These are phyloP conservation scores for Phytophthora tubulina DNA, from an alignment of 352 stramenopile genomes.

Conservation along the genomic window DNA sequence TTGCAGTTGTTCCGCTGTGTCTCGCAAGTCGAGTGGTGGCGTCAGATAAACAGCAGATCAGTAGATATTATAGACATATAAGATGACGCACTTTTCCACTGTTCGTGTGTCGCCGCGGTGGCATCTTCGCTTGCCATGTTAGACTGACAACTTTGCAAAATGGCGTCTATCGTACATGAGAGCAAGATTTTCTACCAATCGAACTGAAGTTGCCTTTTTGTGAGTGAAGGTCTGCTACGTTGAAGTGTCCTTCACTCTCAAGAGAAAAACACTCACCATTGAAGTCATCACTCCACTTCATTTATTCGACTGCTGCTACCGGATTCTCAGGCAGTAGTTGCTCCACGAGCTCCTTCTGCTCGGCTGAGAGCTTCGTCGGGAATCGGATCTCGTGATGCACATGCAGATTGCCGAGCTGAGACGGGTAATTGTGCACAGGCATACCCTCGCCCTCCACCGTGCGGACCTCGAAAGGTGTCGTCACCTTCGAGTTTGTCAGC, in stretches of 20 bases:
- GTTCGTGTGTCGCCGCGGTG: constrained; percentile 11
- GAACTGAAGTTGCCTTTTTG: constrained; percentile 11
- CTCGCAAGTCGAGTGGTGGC: neutral
- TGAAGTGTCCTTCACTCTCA: constrained; percentile 7
- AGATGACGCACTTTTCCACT: constrained; percentile 42
- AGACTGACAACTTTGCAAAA: neutral
- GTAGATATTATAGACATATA: neutral
- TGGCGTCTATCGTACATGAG: neutral
- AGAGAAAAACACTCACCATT: no score
- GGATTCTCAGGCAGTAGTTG: constrained; percentile 47
- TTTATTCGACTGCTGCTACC: constrained; percentile 34
- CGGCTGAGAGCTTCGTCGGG: constrained; percentile 84
- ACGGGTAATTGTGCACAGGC: constrained; percentile 92
- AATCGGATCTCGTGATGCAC: constrained; percentile 97
- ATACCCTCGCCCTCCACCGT: constrained; percentile 95
- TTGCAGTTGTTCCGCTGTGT: constrained; percentile 58
- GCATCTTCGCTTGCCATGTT: constrained; percentile 29
- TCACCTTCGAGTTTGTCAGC: constrained; percentile 88
- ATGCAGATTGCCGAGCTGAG: constrained; percentile 93
- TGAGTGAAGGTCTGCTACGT: constrained; percentile 20
- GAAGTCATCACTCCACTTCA: neutral
- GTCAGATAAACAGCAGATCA: constrained; percentile 9
- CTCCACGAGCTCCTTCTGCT: constrained; percentile 90
- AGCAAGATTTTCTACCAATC: constrained; percentile 26
- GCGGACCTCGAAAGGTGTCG: constrained; percentile 94